phyloP scores from a whole-genome alignment of 345 rosid genomes.

The Rhodamnia rubescens region DNA sequence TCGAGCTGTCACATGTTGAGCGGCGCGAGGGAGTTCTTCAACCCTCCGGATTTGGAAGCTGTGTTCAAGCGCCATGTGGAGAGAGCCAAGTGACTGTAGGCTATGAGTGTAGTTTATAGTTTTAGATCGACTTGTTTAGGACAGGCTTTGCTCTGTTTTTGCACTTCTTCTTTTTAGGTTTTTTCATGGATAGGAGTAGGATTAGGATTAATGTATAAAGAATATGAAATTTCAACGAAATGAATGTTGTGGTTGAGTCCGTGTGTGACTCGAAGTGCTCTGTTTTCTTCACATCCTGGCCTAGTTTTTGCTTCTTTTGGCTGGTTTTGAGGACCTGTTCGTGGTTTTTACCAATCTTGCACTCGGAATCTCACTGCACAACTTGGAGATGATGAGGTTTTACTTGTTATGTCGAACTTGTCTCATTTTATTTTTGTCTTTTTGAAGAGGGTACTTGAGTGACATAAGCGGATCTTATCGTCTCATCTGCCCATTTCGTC shows the following conservation, averaged over 20 bases:
- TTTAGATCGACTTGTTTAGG: not conserved
- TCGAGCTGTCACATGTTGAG: conserved; percentile 8
- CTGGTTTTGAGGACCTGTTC: not conserved
- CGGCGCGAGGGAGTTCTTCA: conserved; percentile 27
- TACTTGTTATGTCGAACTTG: not conserved
- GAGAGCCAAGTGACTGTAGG: not conserved
- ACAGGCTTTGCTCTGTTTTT: not conserved
- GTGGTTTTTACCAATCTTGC: not conserved
- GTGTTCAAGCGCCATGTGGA: conserved; percentile 18
- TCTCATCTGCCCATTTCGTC: not conserved
- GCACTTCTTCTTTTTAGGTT: not conserved
- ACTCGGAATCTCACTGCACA: not conserved
- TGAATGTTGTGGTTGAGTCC: not conserved
- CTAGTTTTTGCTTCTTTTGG: not conserved
- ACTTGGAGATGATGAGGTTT: not conserved
- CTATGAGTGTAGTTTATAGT: not conserved
- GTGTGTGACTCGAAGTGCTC: not conserved
- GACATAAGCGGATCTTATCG: not conserved
- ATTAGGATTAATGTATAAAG: not conserved
- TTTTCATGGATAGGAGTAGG: not conserved
- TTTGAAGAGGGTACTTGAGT: not conserved
- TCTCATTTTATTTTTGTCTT: not conserved
- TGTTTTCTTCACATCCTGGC: not conserved
- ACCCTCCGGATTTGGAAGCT: conserved; percentile 37
- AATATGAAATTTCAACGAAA: not conserved